Evolutionary conservation across 2,329 filamentous ascomycete genomes (phyloP).

Genomic region (Myriosclerotinia duriaeana): DNA sequence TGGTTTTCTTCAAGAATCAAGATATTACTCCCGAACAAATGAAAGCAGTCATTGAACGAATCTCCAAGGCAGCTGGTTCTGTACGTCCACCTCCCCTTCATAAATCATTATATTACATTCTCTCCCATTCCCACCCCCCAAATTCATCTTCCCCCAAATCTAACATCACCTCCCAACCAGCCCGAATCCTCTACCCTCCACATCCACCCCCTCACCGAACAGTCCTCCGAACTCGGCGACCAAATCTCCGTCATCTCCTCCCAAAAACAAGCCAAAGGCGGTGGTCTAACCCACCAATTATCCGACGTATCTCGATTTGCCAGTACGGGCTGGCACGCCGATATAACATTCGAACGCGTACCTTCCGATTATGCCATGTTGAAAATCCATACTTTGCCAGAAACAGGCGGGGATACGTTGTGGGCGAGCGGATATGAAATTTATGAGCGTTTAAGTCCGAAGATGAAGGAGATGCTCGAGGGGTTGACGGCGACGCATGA

Average conservation of each 20-base stretch:
- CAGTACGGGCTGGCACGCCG: constrained; percentile 52
- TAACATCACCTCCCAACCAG: constrained; percentile 12
- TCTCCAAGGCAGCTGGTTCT: constrained; percentile 12
- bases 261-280: constrained; percentile 40
- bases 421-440: constrained; percentile 54
- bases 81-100: constrained; percentile 11
- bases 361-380: constrained; percentile 56
- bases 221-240: constrained; percentile 53
- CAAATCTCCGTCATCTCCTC: constrained; percentile 58
- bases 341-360: constrained; percentile 55
- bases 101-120: background rate
- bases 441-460: constrained; percentile 54
- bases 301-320: constrained; percentile 53
- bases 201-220: constrained; percentile 53
- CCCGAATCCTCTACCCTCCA: constrained; percentile 50
- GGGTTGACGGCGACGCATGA: constrained; percentile 52
- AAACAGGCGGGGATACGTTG: constrained; percentile 49
- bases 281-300: constrained; percentile 48
- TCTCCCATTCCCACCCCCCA: background rate
- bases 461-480: constrained; percentile 50
- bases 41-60: constrained; percentile 44
- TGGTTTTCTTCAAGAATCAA: constrained; percentile 58
- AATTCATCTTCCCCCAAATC: background rate
- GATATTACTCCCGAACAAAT: constrained; percentile 48
- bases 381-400: constrained; percentile 50